These are phyloP conservation scores for Anthoceros angustus DNA, from an alignment of 225 moss, liverwort and hornwort species.

Conservation along the genomic window DNA sequence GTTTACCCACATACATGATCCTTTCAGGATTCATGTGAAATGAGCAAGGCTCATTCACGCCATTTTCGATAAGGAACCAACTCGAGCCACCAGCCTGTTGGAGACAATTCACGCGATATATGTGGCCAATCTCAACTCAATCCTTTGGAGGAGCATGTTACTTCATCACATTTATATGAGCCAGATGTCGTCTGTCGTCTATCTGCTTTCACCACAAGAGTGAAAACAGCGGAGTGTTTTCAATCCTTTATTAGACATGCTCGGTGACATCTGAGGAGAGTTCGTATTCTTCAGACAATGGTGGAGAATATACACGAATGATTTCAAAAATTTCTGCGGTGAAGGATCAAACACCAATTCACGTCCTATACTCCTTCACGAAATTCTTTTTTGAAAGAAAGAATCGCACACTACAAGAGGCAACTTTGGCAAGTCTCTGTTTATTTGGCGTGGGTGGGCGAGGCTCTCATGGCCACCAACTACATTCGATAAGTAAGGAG, in stretches of 20 bases:
- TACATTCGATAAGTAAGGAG: not conserved
- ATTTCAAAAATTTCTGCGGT: not conserved
- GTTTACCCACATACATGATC: too few species aligned
- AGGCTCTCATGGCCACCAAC: not conserved
- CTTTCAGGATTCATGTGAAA: too few species aligned
- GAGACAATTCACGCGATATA: too few species aligned
- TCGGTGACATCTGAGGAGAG: not conserved
- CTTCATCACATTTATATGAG: conserved; percentile 3
- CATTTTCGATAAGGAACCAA: too few species aligned
- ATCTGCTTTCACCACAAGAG: not conserved
- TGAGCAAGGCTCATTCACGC: too few species aligned
- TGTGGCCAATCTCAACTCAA: too few species aligned
- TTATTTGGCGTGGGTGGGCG: not conserved
- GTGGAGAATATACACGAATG: too few species aligned
- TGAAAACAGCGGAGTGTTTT: conserved; percentile 2
- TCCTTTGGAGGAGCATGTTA: not conserved
- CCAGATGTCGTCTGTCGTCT: not conserved
- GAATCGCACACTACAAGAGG: not conserved
- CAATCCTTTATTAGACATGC: not conserved
- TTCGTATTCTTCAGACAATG: not conserved
- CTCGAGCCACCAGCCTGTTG: too few species aligned
- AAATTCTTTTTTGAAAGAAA: not conserved
- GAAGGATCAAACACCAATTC: not conserved
- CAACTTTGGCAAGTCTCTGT: not conserved
- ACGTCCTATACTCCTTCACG: too few species aligned